Evolutionary conservation across 768 basidiomycete species (phyloP).

Genomic region (Lentinus tigrinus): DNA sequence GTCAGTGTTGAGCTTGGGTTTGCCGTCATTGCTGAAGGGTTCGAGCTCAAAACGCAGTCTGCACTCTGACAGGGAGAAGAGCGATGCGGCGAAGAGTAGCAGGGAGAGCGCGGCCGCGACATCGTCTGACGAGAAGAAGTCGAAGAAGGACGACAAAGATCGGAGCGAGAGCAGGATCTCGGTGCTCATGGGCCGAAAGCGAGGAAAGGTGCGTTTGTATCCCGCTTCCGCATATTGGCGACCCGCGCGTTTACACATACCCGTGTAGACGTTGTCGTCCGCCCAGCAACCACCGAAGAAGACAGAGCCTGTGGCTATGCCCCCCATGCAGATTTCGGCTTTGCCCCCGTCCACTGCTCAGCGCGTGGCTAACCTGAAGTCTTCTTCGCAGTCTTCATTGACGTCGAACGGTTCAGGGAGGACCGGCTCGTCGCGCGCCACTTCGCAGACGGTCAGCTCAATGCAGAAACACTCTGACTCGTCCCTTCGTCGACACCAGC

Average conservation of each 20-base stretch:
- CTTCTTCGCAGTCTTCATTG: constrained; percentile 44
- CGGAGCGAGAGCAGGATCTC: constrained; percentile 90
- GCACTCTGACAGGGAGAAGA: constrained; percentile 54
- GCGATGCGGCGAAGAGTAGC: constrained; percentile 41
- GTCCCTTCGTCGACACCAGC: constrained; percentile 69
- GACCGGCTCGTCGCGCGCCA: constrained; percentile 57
- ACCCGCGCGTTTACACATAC: constrained; percentile 7
- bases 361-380: constrained; percentile 80
- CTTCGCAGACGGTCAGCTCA: constrained; percentile 82
- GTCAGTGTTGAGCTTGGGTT: constrained; percentile 76
- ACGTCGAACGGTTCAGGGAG: constrained; percentile 44
- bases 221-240: background rate
- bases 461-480: constrained; percentile 86
- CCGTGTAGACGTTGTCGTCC: constrained; percentile 74
- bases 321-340: constrained; percentile 89
- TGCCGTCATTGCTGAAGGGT: constrained; percentile 80
- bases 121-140: constrained; percentile 53
- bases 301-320: constrained; percentile 64
- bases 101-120: constrained; percentile 52
- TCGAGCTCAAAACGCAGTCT: constrained; percentile 82
- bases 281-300: constrained; percentile 66
- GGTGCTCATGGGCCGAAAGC: constrained; percentile 80
- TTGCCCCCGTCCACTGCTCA: constrained; percentile 79
- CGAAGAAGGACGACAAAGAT: constrained; percentile 79
- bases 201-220: constrained; percentile 73